Base-by-base conservation (phyloP, 495 filamentous ascomycete species). In the Aspergillus indologenus region DNA sequence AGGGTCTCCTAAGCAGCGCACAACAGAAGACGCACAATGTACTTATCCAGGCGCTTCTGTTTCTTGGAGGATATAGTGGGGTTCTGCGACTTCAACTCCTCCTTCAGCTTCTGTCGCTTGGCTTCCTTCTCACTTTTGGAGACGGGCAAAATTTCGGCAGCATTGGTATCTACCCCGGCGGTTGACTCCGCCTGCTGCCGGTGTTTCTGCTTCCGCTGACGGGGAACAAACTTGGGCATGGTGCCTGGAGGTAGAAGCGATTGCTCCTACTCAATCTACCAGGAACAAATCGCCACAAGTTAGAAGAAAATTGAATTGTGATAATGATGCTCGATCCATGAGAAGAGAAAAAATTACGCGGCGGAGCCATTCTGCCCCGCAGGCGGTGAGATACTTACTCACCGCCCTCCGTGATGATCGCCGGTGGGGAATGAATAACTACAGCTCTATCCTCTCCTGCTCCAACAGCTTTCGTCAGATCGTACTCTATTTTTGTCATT, bases 21-120 rank as follows among this genome's bases (percentile, higher is more conserved):
- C 24, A 7, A 43, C 6, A 14, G 2, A 15, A 52, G 12, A 72
- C 80, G 17, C 69, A 87, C 85, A 78, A 99, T 96, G 68, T 99
- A 99, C 68, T 97, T 97, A 58, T 97, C 91, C 34, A 99, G 76
- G 43, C 94, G 81, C 75, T 97, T 98, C 55, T 90, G 83, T 76
- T 99, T 99, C 78, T 98, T 96, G 43, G 84, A 80, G 31, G 88
- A 93, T 60, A 96, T 84, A 67, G 89, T 90, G n/a, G 80, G 73
- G 52, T 89, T 81, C 56, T 81, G 79, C 14, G 71, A 70, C 58
- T 73, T 74, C 56, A 87, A 58, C 59, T 89, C 82, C n/a, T 86
- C 84, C 58, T 81, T 85, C 47, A 96, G 63, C 62, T 87, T 81
- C 54, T 83, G 78, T 67, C 85, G 89, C 67, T 83, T 85, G 58